These are phyloP conservation scores for Saururus chinensis DNA, from an alignment of 164 flowering plant genomes.

Conservation along the genomic window DNA sequence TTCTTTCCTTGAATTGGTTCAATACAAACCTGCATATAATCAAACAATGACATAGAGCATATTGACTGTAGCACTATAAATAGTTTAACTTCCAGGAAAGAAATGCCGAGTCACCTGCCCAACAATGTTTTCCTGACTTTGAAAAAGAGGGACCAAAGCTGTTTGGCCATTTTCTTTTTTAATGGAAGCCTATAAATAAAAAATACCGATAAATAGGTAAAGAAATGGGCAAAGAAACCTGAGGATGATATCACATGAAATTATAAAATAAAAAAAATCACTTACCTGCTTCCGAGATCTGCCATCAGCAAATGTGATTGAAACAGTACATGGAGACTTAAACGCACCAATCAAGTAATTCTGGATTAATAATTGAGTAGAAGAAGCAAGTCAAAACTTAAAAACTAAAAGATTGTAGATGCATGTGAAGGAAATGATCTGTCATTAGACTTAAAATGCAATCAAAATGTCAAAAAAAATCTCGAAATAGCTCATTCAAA, in stretches of 20 bases:
- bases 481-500: too few species aligned
- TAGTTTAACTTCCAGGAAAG: not conserved
- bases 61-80: not conserved
- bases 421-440: too few species aligned
- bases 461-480: too few species aligned
- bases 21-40: constrained; percentile 45
- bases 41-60: not conserved
- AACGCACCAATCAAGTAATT: constrained; percentile 84
- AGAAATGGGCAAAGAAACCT: not conserved
- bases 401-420: not conserved
- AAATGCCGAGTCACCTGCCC: constrained; percentile 51
- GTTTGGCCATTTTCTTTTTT: constrained; percentile 90
- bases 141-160: constrained; percentile 62
- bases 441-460: too few species aligned
- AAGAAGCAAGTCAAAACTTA: not conserved
- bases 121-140: constrained; percentile 84
- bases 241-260: not conserved
- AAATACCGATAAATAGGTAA: not conserved
- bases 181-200: constrained; percentile 39
- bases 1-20: constrained; percentile 95
- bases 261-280: not conserved
- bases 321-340: constrained; percentile 73
- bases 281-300: constrained; percentile 81
- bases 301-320: constrained; percentile 71
- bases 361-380: constrained; percentile 21